Evolutionary conservation across 2,329 filamentous ascomycete genomes (phyloP), one percentile per base, ranked within the genome.

Genomic region (Talaromyces atroroseus): DNA sequence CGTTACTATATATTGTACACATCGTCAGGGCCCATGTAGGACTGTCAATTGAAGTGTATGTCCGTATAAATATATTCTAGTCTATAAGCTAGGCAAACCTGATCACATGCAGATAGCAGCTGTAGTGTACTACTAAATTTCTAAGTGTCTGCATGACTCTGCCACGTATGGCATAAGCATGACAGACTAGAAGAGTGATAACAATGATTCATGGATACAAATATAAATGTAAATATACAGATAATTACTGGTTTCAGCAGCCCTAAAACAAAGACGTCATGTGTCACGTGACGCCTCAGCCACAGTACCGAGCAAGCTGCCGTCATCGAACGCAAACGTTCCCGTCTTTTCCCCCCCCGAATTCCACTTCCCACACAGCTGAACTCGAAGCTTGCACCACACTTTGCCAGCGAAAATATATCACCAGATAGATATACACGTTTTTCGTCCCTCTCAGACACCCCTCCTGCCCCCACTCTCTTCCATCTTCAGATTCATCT

Each of bases 21-120:
- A 42, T 45, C 40, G 56, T 47, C 56, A 54, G 51, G 26, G 45
- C 56, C 51, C 56, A 58, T 38, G 56, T 54, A 58, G 56, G 56
- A 53, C 51, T 52, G 42, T 44, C 44, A 42, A 53, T 49, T 49
- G 45, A 56, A 36, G 45, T 53, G 34, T 57, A 49, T 44, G 34
- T 47, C 32, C 1, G 5, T 16, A 36, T 36, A 16, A 36, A 16
- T 36, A 36, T 29, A 29, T 2, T 4, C 29, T 32, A 21, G 26
- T 16, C 44, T 29, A n/a, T 48, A 32, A 36, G n/a, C 26, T 32
- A 48, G 46, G 46, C 14, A 32, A 24, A 2, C 32, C 18, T 23
- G 36, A 46, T 50, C 46, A 56, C 53, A 56, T 49, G 48, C 5
- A 46, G 44, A 36, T 24, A 36, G 38, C 48, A 34, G 10, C 40